Evolutionary conservation across 306 rosid genomes (phyloP).

Genomic region (Delonix regia): DNA sequence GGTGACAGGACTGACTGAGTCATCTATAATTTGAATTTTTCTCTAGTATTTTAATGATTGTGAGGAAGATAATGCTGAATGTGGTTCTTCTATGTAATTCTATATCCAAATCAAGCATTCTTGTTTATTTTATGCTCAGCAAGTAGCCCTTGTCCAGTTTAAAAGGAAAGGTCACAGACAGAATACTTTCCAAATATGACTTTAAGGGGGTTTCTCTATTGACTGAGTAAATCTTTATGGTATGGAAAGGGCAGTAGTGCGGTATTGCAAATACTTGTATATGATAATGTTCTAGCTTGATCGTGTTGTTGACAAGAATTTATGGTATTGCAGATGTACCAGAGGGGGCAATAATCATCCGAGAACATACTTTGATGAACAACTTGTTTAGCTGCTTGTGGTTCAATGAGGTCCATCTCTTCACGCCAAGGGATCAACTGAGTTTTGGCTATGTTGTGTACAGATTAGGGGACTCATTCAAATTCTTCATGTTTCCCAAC

Average conservation of each 20-base stretch:
- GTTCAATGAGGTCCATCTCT: conserved; percentile 96
- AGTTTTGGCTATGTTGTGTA: conserved; percentile 92
- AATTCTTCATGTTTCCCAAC: conserved; percentile 89
- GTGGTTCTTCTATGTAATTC: background rate
- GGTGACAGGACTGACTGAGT: background rate
- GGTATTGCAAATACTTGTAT: conserved; percentile 14
- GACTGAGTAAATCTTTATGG: background rate
- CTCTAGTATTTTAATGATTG: background rate
- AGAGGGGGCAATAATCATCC: conserved; percentile 87
- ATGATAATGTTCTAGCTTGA: conserved; percentile 18
- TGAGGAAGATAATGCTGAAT: background rate
- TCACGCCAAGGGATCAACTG: conserved; percentile 98
- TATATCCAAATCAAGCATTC: background rate
- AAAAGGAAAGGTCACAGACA: background rate
- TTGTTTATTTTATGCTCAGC: background rate
- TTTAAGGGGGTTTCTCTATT: background rate
- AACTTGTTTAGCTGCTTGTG: conserved; percentile 97
- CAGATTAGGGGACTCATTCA: conserved; percentile 71
- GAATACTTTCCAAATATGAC: background rate
- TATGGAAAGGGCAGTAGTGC: background rate
- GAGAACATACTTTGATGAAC: conserved; percentile 77
- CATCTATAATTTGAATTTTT: background rate
- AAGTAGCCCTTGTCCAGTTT: background rate
- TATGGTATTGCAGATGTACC: conserved; percentile 83
- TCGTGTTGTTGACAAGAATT: conserved; percentile 24